Evolutionary conservation across 805 yeast genomes (phyloP).

Genomic region (Metschnikowia sp.): DNA sequence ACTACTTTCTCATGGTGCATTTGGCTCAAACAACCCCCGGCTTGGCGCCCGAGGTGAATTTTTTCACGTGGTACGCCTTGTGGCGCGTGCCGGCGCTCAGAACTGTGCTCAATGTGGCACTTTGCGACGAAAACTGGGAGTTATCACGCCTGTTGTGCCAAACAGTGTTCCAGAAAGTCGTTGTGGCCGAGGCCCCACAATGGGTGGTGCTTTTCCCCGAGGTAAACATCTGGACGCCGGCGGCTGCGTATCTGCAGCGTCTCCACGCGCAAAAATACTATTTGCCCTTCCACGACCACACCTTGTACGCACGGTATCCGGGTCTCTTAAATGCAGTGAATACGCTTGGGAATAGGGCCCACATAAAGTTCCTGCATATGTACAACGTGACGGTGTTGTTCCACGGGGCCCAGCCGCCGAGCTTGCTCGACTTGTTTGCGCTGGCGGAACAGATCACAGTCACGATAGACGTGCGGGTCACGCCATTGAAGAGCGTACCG

Average conservation of each 20-base stretch:
- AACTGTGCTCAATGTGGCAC: slow-evolving; percentile 44
- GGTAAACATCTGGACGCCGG: slow-evolving; percentile 63
- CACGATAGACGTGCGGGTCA: slow-evolving; percentile 47
- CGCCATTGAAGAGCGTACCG: slow-evolving; percentile 47
- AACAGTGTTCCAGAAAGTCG: slow-evolving; percentile 33
- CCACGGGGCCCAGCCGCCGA: slow-evolving; percentile 22
- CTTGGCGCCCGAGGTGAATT: slow-evolving; percentile 47
- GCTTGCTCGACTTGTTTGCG: slow-evolving; percentile 30
- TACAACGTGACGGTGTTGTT: slow-evolving; percentile 59
- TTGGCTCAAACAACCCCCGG: slow-evolving; percentile 29
- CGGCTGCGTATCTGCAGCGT: slow-evolving; percentile 47
- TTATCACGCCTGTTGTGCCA: slow-evolving; percentile 37
- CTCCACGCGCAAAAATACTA: slow-evolving; percentile 53
- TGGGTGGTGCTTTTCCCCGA: slow-evolving; percentile 84
- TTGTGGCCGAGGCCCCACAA: slow-evolving; percentile 39
- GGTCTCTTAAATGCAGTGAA: slow-evolving; percentile 50
- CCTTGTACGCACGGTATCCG: slow-evolving; percentile 76
- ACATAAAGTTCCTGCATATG: slow-evolving; percentile 40
- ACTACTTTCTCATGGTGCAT: slow-evolving; percentile 52
- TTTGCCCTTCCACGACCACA: slow-evolving; percentile 55
- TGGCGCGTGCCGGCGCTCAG: slow-evolving; percentile 59
- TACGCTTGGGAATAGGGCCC: slow-evolving; percentile 31
- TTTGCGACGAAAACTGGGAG: slow-evolving; percentile 71
- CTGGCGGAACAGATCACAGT: slow-evolving; percentile 31
- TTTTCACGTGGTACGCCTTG: slow-evolving; percentile 67